Evolutionary conservation across 176 grass and related monocot species (phyloP).

Genomic region (Raddia guianensis): DNA sequence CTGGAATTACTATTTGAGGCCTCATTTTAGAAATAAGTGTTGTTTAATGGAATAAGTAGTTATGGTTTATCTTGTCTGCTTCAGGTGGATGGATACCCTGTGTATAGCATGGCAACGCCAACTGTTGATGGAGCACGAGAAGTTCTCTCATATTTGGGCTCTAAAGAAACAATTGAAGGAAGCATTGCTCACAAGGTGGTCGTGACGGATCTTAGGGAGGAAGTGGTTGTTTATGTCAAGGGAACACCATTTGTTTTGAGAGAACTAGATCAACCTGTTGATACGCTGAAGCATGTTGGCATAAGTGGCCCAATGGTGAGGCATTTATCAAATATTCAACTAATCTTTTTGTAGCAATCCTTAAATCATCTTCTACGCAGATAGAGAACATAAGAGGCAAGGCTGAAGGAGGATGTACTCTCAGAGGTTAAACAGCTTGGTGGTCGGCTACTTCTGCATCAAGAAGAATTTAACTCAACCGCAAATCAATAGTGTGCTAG

Average conservation of each 20-base stretch:
- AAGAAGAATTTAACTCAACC: constrained; percentile 66
- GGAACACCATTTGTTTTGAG: constrained; percentile 96
- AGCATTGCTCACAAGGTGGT: constrained; percentile 62
- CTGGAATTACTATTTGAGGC: not conserved
- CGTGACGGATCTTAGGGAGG: constrained; percentile 82
- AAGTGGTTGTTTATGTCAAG: constrained; percentile 97
- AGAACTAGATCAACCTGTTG: constrained; percentile 94
- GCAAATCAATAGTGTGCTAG: constrained; percentile 75
- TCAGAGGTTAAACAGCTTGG: constrained; percentile 71
- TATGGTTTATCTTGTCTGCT: constrained; percentile 20
- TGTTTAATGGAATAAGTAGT: constrained; percentile 16
- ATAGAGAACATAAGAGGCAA: constrained; percentile 81
- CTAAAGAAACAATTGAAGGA: constrained; percentile 62
- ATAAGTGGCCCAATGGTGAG: constrained; percentile 92
- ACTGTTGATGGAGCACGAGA: constrained; percentile 88
- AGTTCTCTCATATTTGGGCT: constrained; percentile 89
- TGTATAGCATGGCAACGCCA: constrained; percentile 97
- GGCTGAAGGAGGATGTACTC: constrained; percentile 97
- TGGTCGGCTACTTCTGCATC: constrained; percentile 85
- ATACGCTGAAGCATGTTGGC: constrained; percentile 99
- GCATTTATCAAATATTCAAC: constrained; percentile 28
- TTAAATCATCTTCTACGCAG: constrained; percentile 55
- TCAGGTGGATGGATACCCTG: constrained; percentile 95
- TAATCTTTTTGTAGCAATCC: constrained; percentile 23
- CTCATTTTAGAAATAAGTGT: constrained; percentile 22